These are phyloP conservation scores for Hemisphaericaspora xylanilytica DNA, from an alignment of 1,139 yeast species.

Conservation along the genomic window DNA sequence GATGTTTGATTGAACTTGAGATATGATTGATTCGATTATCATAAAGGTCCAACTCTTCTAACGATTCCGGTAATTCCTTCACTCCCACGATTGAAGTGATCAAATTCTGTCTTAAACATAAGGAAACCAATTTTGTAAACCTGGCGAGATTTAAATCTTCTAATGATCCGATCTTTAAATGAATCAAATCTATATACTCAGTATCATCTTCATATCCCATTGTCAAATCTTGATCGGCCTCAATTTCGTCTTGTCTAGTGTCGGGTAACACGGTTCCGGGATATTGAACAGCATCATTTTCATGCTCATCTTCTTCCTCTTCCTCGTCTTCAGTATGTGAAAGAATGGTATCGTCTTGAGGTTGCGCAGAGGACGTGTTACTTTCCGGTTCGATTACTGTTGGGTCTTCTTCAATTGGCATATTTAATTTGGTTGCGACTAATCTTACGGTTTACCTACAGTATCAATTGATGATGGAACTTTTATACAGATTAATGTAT, in stretches of 20 bases:
- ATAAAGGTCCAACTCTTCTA: constrained; percentile 84
- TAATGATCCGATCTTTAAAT: constrained; percentile 68
- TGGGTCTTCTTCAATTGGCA: constrained; percentile 1
- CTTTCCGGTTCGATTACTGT: background rate
- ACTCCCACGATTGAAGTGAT: constrained; percentile 71
- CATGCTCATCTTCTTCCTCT: constrained; percentile 26
- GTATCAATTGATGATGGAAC: too few species aligned
- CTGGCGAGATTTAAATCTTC: constrained; percentile 62
- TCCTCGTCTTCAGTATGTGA: constrained; percentile 26
- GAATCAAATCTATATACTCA: constrained; percentile 72
- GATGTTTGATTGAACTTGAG: constrained; percentile 61
- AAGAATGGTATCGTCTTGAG: constrained; percentile 4
- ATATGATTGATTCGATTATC: constrained; percentile 91
- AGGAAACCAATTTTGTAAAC: constrained; percentile 53
- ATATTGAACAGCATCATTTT: constrained; percentile 35
- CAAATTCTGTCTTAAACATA: constrained; percentile 84
- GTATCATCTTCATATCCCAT: constrained; percentile 60
- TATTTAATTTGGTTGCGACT: background rate
- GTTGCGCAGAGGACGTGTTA: background rate
- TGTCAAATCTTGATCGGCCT: constrained; percentile 59
- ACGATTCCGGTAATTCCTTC: constrained; percentile 53
- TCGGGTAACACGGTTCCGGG: constrained; percentile 59
- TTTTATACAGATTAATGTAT: too few species aligned
- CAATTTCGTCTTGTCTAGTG: constrained; percentile 42
- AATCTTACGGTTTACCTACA: too few species aligned